Evolutionary conservation across 140 eudicot genomes (phyloP), one percentile per base, ranked within the genome.

Genomic region (Flaveria floridana): DNA sequence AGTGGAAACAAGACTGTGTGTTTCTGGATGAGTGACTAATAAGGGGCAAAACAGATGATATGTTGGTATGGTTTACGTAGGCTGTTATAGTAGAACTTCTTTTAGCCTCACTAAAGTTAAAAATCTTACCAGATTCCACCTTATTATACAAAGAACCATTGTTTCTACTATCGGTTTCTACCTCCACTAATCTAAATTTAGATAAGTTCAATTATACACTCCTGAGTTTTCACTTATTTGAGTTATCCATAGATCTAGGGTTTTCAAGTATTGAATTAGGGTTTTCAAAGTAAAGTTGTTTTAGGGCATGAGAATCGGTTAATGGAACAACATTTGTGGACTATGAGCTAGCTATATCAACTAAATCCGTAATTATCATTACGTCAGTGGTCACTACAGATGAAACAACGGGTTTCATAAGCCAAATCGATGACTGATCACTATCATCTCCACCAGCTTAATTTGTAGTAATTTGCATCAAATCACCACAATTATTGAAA

Each of bases 401-500:
- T 0, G 85, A 37, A 19, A 84, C 70, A 2, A 87, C 66, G 10
- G 92, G 96, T 68, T 93, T 94, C 15, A 86, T 87, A 30, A 93
- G 62, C 91, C 95, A 93, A 3, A 93, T 72, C 19, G 96, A 81
- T 15, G 91, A 81, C 21, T 94, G 94, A 42, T 93, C 98, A 14
- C 58, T 75, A 0, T 91, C 92, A 41, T 63, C 85, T 50, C 28
- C 78, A 80, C 2, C 69, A 81, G 41, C 23, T 77, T 16, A 12
- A 76, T 56, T 83, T 11, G 86, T 15, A 8, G 30, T 61, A 7
- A 72, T 73, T n/a, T 82, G 82, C 73, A 56, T 48, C 66, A 51
- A n/a, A 58, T 75, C 83, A 3, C 57, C 51, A 2, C 69, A 19
- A 5, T 58, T 73, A 28, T 52, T 77, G 68, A 87, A 91, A 75